Conservation (phyloP, 176 grass and related monocot genomes). For the Calamus simplicifolius region DNA sequence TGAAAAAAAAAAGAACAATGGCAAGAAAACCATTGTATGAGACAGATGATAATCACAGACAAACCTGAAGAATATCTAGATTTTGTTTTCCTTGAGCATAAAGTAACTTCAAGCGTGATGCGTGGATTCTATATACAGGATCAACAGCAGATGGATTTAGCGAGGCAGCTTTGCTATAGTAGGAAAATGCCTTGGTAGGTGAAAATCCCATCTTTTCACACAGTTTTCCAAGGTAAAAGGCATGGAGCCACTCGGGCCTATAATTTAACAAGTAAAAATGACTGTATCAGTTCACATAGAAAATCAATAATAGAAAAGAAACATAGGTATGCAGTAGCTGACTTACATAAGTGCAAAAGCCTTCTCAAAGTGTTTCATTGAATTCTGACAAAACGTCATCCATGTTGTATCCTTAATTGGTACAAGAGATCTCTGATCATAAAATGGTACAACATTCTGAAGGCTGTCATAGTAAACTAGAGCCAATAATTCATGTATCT, state of each 20-base stretch:
- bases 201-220: slow-evolving; percentile 79
- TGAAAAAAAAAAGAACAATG: not conserved
- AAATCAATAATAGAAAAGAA: too few species aligned
- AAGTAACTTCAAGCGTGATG: slow-evolving; percentile 88
- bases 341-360: slow-evolving; percentile 80
- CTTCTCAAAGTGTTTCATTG: slow-evolving; percentile 89
- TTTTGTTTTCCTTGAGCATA: slow-evolving; percentile 73
- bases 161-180: slow-evolving; percentile 66
- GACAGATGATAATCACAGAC: slow-evolving; percentile 12
- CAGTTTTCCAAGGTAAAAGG: slow-evolving; percentile 97
- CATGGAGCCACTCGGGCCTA: slow-evolving; percentile 88
- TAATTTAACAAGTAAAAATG: slow-evolving; percentile 3
- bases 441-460: slow-evolving; percentile 95
- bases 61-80: slow-evolving; percentile 76
- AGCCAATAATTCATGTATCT: slow-evolving; percentile 88
- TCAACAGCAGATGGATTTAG: slow-evolving; percentile 88
- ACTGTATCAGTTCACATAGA: too few species aligned
- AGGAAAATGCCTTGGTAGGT: slow-evolving; percentile 74
- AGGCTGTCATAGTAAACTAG: slow-evolving; percentile 93
- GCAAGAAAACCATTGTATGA: not conserved
- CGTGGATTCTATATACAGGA: slow-evolving; percentile 93
- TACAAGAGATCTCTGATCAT: slow-evolving; percentile 86
- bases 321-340: too few species aligned
- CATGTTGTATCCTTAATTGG: slow-evolving; percentile 81
- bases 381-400: slow-evolving; percentile 67